Base-by-base conservation (phyloP, 148 eudicot genomes). In the Camellia granthamiana region DNA sequence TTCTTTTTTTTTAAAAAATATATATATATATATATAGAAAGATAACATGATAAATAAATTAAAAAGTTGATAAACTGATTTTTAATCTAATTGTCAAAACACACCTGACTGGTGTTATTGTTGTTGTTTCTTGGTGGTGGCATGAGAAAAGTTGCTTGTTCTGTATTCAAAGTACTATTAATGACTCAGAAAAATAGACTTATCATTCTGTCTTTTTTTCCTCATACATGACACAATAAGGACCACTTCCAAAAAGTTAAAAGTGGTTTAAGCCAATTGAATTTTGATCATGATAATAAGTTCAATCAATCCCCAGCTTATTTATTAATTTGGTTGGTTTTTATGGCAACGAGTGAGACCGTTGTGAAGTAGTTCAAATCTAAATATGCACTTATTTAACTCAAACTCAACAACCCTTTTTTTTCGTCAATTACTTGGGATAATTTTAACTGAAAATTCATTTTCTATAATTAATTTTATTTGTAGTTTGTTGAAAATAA, bases 291-390 rank as follows among this genome's bases (percentile, higher is more conserved):
- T 12, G 71, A 15, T 65, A 7, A 3, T 44, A 64, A 12, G 41
- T 21, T 69, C 68, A 69, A 59, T 59, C 76, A 69, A 70, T 69
- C 44, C 4, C 41, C n/a, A 16, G 75, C 75, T 72, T 19, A 67
- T 69, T 70, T 70, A 79, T 70, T 70, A 79, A 41, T 56, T 61
- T 71, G 76, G 69, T 79, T 62, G 7, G 3, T 16, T 61, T 76
- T 42, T 41, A 16, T 75, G 77, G 65, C 43, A 75, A 58, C 19
- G 30, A 30, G 38, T 59, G 18, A 12, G 51, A 42, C 61, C 46
- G 78, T 60, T 75, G 67, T 10, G 52, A 75, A 58, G 78, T 15
- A n/a, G 60, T 60, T 30, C 38, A 30, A 30, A 30, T 30, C 38
- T 30, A 30, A 30, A 30, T 30, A 30, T 30, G 38, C 38, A 30